phyloP scores from a whole-genome alignment of 345 rosid genomes.

The Salix exigua region DNA sequence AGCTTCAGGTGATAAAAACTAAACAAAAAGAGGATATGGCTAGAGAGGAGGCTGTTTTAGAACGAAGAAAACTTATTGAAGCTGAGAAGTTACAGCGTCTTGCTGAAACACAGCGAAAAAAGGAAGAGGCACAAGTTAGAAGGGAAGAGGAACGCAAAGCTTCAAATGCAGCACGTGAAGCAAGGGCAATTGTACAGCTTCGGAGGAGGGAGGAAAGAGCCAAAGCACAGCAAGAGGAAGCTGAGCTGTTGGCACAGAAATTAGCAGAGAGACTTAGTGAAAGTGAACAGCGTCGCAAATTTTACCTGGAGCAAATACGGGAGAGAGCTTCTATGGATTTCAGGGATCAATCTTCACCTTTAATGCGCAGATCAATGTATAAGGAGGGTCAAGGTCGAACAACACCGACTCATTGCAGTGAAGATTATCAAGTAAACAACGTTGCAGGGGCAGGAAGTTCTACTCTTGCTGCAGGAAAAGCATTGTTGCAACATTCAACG shows the following conservation, averaged over 20 bases:
- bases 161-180: conserved; percentile 74
- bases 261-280: conserved; percentile 69
- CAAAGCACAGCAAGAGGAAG: conserved; percentile 83
- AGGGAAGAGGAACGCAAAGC: conserved; percentile 85
- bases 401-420: conserved; percentile 39
- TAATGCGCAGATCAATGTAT: conserved; percentile 44
- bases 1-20: conserved; percentile 56
- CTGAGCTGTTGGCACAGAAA: conserved; percentile 71
- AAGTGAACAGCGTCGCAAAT: conserved; percentile 72
- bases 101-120: conserved; percentile 69
- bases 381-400: conserved; percentile 60
- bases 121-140: conserved; percentile 79
- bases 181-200: conserved; percentile 67
- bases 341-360: conserved; percentile 76
- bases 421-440: conserved; percentile 47
- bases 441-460: conserved; percentile 28
- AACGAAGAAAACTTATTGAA: conserved; percentile 69
- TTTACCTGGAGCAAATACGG: conserved; percentile 70
- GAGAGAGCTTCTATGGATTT: conserved; percentile 83
- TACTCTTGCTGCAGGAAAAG: conserved; percentile 37
- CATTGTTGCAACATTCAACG: conserved; percentile 47
- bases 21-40: conserved; percentile 78
- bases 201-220: conserved; percentile 71
- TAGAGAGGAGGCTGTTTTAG: conserved; percentile 75
- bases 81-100: conserved; percentile 79